These are phyloP conservation scores for Chenopodium quinoa DNA, from an alignment of 148 eudicot genomes.

Conservation along the genomic window DNA sequence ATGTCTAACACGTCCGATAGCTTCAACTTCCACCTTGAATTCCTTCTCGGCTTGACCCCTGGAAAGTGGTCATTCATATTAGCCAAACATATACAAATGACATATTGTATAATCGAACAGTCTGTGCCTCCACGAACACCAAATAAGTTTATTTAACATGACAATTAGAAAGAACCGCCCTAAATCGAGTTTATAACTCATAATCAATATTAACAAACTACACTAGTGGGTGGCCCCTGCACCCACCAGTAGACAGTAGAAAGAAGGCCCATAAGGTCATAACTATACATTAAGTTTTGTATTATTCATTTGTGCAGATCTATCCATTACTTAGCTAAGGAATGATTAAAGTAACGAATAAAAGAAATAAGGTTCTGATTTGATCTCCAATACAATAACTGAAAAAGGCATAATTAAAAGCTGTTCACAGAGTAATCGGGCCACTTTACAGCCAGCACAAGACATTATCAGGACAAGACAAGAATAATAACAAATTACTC, in stretches of 20 bases:
- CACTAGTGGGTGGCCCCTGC: slow-evolving; percentile 20
- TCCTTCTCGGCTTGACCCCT: slow-evolving; percentile 99
- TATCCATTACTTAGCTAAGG: slow-evolving; percentile 16
- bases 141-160: neutral
- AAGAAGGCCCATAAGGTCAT: slow-evolving; percentile 29
- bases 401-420: slow-evolving; percentile 22
- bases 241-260: slow-evolving; percentile 8
- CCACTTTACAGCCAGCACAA: slow-evolving; percentile 47
- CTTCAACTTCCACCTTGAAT: slow-evolving; percentile 92
- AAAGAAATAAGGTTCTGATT: slow-evolving; percentile 26
- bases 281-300: slow-evolving; percentile 13
- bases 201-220: slow-evolving; percentile 5
- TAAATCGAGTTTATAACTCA: neutral
- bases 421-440: slow-evolving; percentile 26
- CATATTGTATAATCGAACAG: neutral
- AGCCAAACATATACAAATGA: slow-evolving; percentile 15
- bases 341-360: slow-evolving; percentile 31
- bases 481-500: slow-evolving; percentile 26
- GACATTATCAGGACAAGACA: slow-evolving; percentile 31
- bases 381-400: slow-evolving; percentile 33
- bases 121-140: neutral
- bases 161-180: neutral
- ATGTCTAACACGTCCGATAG: slow-evolving; percentile 93
- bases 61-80: slow-evolving; percentile 22
- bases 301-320: slow-evolving; percentile 20